Evolutionary conservation across 1,139 yeast genomes (phyloP).

Genomic region (Hanseniaspora uvarum): DNA sequence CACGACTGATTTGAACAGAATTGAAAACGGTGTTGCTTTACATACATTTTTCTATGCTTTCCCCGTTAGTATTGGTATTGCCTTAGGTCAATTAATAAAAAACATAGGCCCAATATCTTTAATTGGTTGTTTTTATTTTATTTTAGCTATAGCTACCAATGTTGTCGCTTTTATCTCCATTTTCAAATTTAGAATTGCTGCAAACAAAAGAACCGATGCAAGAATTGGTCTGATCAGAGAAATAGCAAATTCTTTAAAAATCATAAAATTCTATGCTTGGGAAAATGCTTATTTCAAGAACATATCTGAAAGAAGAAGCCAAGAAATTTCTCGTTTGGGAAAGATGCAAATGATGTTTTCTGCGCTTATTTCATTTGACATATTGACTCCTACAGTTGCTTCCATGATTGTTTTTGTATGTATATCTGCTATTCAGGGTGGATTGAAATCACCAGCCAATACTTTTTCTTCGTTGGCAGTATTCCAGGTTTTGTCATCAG

Average conservation of each 20-base stretch:
- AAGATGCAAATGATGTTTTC: constrained; percentile 42
- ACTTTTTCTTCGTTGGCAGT: constrained; percentile 63
- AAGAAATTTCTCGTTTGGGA: constrained; percentile 42
- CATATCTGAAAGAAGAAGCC: constrained; percentile 39
- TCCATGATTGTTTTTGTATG: constrained; percentile 58
- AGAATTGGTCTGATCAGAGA: constrained; percentile 57
- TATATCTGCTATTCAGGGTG: constrained; percentile 38
- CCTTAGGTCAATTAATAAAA: constrained; percentile 47
- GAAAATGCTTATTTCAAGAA: constrained; percentile 46
- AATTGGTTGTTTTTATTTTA: constrained; percentile 44
- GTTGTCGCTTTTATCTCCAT: constrained; percentile 34
- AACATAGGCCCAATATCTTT: constrained; percentile 59
- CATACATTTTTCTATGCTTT: constrained; percentile 52
- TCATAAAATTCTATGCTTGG: constrained; percentile 70
- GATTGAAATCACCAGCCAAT: constrained; percentile 35
- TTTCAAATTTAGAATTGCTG: constrained; percentile 37
- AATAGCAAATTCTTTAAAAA: constrained; percentile 52
- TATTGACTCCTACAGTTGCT: constrained; percentile 49
- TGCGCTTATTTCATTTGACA: constrained; percentile 42
- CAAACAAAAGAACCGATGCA: constrained; percentile 44
- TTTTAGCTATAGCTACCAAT: constrained; percentile 30
- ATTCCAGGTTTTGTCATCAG: constrained; percentile 56
- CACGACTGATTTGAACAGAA: constrained; percentile 65
- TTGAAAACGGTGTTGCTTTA: constrained; percentile 59
- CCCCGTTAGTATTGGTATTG: constrained; percentile 43